Conservation (phyloP, 2,329 filamentous ascomycete species). For the Exutisphaerella laricina region DNA sequence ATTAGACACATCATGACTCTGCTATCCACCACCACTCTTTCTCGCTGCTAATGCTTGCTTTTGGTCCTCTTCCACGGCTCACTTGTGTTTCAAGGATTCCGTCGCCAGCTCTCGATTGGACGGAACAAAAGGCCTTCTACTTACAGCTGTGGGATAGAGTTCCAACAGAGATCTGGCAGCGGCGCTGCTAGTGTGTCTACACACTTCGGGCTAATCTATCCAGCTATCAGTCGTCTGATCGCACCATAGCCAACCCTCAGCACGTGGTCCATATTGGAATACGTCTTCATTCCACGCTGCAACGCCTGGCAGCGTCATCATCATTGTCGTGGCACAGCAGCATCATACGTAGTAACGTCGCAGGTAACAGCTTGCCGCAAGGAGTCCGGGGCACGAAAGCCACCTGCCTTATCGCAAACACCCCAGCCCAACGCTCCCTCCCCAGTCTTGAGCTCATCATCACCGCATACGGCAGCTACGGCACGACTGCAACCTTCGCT, state of each 20-base stretch:
- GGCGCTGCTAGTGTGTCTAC: constrained; percentile 1
- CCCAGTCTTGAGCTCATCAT: constrained; percentile 12
- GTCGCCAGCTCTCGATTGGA: not conserved
- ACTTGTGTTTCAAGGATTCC: not conserved
- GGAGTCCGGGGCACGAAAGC: not conserved
- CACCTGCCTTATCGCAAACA: not conserved
- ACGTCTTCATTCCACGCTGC: too few species aligned
- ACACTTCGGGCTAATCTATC: too few species aligned
- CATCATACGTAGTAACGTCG: too few species aligned
- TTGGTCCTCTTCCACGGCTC: not conserved
- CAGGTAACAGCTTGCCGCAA: too few species aligned
- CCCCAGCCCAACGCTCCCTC: constrained; percentile 2
- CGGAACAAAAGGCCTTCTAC: not conserved
- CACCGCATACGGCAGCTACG: constrained; percentile 5
- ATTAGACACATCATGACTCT: not conserved
- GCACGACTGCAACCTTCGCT: not conserved
- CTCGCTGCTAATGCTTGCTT: not conserved
- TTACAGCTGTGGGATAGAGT: not conserved
- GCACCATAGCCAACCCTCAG: constrained; percentile 4
- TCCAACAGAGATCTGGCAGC: not conserved
- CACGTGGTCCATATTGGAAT: constrained; percentile 6
- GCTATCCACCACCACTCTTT: not conserved
- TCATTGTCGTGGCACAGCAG: too few species aligned
- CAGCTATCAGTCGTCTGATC: constrained; percentile 6
- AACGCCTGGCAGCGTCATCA: not conserved